phyloP scores from a whole-genome alignment of 345 rosid species.

The Aethionema arabicum region DNA sequence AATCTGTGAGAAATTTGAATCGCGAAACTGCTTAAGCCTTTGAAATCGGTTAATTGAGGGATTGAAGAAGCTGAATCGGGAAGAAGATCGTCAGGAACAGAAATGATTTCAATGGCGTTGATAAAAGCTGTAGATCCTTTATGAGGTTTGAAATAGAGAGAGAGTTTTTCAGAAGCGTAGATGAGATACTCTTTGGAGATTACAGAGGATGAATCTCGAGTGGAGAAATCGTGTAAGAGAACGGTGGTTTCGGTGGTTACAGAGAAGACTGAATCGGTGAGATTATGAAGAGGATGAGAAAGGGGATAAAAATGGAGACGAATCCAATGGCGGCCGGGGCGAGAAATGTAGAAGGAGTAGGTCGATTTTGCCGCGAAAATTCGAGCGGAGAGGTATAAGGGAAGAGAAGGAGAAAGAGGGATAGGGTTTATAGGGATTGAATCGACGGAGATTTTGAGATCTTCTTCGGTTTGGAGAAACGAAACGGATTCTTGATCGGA shows the following conservation, averaged over 20 bases:
- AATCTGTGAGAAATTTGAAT: conserved; percentile 58
- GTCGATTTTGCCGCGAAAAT: conserved; percentile 49
- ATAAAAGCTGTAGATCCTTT: conserved; percentile 58
- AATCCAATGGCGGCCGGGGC: conserved; percentile 70
- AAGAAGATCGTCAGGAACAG: conserved; percentile 58
- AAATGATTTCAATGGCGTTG: conserved; percentile 70
- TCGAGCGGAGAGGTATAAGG: conserved; percentile 45
- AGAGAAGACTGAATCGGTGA: conserved; percentile 51
- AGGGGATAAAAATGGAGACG: conserved; percentile 79
- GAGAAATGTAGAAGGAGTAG: conserved; percentile 49
- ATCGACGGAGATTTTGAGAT: conserved; percentile 47
- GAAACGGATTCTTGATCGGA: conserved; percentile 55
- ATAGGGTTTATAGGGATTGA: conserved; percentile 32
- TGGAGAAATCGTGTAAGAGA: conserved; percentile 62
- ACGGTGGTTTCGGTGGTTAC: conserved; percentile 57
- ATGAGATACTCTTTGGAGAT: conserved; percentile 74
- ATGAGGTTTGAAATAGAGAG: conserved; percentile 55
- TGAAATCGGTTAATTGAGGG: conserved; percentile 47
- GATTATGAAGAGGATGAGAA: conserved; percentile 52
- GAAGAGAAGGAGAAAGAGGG: conserved; percentile 32
- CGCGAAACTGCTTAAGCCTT: conserved; percentile 49
- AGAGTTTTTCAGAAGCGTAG: conserved; percentile 43
- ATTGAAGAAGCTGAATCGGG: conserved; percentile 53
- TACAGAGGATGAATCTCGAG: conserved; percentile 21
- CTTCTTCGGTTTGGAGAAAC: conserved; percentile 55